Evolutionary conservation across 73 alveolate genomes (phyloP), one percentile per base, ranked within the genome.

Genomic region (Tetrahymena borealis): DNA sequence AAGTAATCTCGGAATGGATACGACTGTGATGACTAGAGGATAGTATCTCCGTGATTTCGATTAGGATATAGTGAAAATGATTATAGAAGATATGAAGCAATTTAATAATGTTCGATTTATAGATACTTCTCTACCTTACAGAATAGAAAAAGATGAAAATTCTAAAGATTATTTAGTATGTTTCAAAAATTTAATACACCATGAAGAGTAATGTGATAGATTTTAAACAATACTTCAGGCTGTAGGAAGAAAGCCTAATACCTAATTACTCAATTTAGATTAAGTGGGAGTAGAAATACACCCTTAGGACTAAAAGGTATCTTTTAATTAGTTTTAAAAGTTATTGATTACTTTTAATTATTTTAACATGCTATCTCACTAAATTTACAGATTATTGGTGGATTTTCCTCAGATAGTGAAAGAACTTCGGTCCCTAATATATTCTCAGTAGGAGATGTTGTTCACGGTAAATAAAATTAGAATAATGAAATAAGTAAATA

Each of bases 161-260:
- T 98, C 96, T 37, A 98, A 97, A 38, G 96, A 96, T 91, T 94
- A 97, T 11, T 43, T 85, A 15, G 99, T 97, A 38, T 96, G 95
- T 40, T 98, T 94, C 93, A 93, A 96, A 78, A 92, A 95, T 42
- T 96, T 91, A 18, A 97, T 91, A 32, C 96, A 95, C 24, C 96
- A 95, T 90, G 90, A 40, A 9, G 91, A 42, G 78, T 42, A 24
- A n/a, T 40, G 39, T n/a, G 99, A 96, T 36, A 97, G 93, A 92
- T 98, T 94, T 91, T 99, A 98, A 42, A 98, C 99, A 0, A 99
- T 98, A 0, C 94, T 98, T 32, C 92, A 98, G 90, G 99, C 99
- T 32, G 94, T 98, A 35, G 99, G 99, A 9, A 94, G 99, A 92
- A 92, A 95, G 39, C 99, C 99, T 20, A 93, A 96, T 42, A 96